A percentile compares a stretch with the other conserved stretches of the same genome.
These are phyloP conservation scores for Blastobotrys buckinghamii DNA, from an alignment of 1,139 yeast species.

Conservation along the genomic window DNA sequence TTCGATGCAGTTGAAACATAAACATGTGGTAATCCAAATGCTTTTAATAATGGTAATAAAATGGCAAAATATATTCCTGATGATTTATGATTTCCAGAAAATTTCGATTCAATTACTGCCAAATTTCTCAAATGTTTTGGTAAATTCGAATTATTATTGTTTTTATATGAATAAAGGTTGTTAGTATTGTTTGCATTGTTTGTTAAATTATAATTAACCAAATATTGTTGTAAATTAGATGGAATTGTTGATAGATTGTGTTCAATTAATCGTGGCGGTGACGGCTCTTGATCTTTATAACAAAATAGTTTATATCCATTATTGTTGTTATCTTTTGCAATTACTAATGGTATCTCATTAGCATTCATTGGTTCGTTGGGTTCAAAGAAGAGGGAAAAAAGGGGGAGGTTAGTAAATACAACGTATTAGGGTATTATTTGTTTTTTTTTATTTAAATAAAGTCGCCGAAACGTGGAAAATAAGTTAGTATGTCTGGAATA, in stretches of 20 bases:
- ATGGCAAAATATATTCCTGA: constrained; percentile 28
- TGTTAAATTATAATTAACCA: constrained; percentile 14
- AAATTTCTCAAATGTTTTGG: constrained; percentile 27
- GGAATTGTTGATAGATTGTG: constrained; percentile 15
- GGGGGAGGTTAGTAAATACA: no score
- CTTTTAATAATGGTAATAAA: constrained; percentile 30
- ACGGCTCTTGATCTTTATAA: constrained; percentile 9
- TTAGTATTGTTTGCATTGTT: background rate
- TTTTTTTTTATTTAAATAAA: no score
- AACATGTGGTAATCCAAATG: constrained; percentile 31
- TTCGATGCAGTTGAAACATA: constrained; percentile 34
- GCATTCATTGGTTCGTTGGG: background rate
- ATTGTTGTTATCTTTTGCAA: constrained; percentile 2
- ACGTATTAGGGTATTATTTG: no score
- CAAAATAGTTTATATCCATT: constrained; percentile 7
- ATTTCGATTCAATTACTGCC: constrained; percentile 33
- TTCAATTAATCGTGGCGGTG: constrained; percentile 12
- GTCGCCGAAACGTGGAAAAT: background rate
- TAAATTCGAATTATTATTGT: constrained; percentile 2
- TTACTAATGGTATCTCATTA: constrained; percentile 12
- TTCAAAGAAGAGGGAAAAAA: no score
- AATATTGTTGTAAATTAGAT: constrained; percentile 10
- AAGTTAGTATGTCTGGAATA: background rate
- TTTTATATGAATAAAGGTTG: background rate
- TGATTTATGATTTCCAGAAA: constrained; percentile 28